These are phyloP conservation scores for Geotrichum phurueaensis DNA, from an alignment of 1,139 yeast genomes.

Conservation along the genomic window DNA sequence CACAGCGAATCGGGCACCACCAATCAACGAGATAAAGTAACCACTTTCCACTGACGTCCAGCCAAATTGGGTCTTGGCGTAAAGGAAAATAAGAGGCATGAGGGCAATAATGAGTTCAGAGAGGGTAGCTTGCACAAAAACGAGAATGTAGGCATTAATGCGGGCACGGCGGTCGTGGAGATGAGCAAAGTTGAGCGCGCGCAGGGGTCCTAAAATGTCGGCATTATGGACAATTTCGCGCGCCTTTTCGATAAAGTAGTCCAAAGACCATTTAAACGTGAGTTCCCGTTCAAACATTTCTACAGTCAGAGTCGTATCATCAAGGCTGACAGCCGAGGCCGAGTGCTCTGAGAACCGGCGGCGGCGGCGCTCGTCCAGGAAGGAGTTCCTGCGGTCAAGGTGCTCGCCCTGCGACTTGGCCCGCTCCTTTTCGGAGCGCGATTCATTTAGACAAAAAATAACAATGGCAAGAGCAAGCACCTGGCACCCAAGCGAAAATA, in stretches of 20 bases:
- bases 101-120: conserved; percentile 34
- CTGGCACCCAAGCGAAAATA: conserved; percentile 24
- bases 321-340: not conserved
- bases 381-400: conserved; percentile 7
- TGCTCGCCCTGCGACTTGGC: conserved; percentile 36
- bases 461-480: conserved; percentile 35
- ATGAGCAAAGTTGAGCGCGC: conserved; percentile 32
- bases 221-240: conserved; percentile 19
- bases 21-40: conserved; percentile 49
- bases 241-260: conserved; percentile 14
- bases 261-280: conserved; percentile 2
- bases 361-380: conserved; percentile 9
- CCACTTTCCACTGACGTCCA: conserved; percentile 62
- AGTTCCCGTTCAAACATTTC: not conserved
- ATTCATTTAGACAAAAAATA: conserved; percentile 49
- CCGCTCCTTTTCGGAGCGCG: conserved; percentile 46
- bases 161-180: conserved; percentile 42
- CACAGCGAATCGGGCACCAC: conserved; percentile 43
- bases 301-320: not conserved
- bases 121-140: conserved; percentile 45
- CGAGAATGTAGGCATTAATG: conserved; percentile 43
- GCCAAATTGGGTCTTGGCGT: conserved; percentile 50
- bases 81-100: conserved; percentile 49
- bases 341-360: conserved; percentile 7
- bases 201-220: conserved; percentile 43